Percentiles rank a stretch among this genome's conserved stretches.
These are phyloP conservation scores for Rhynchospora tenuis DNA, from an alignment of 176 grass and related monocot genomes.

Conservation along the genomic window DNA sequence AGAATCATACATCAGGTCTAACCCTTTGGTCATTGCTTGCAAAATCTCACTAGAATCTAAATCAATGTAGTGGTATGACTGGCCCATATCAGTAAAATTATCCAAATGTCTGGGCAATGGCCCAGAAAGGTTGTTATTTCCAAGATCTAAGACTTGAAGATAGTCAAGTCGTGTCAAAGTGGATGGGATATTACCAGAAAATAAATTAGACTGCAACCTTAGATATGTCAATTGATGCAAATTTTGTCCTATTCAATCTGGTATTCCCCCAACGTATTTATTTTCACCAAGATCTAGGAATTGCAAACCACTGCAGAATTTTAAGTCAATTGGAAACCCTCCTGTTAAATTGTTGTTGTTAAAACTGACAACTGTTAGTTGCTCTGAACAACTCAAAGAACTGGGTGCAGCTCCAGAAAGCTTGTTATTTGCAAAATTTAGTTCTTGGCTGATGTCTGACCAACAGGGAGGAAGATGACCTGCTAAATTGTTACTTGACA, in stretches of 20 bases:
- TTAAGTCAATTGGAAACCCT: conserved; percentile 23
- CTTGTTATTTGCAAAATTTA: conserved; percentile 4
- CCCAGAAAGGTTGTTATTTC: conserved; percentile 22
- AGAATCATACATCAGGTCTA: neutral
- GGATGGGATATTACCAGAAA: conserved; percentile 16
- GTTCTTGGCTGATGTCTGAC: neutral
- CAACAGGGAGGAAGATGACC: neutral
- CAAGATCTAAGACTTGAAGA: conserved; percentile 23
- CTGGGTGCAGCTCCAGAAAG: neutral
- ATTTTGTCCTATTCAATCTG: neutral
- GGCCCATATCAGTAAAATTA: neutral
- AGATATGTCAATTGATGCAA: neutral
- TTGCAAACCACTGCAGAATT: neutral
- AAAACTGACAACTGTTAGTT: conserved; percentile 3
- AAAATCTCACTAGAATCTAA: too few species aligned
- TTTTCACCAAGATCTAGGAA: conserved; percentile 19
- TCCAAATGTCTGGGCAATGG: neutral
- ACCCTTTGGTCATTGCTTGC: conserved; percentile 25
- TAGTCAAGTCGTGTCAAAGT: neutral
- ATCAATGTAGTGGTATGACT: neutral
- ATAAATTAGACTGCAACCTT: conserved; percentile 24
- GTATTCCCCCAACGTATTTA: neutral
- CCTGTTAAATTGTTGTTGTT: conserved; percentile 26
- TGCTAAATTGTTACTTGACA: conserved; percentile 10
- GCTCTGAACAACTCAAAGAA: neutral